These are phyloP conservation scores for Gamsiella multidivaricata DNA, from an alignment of 192 early-diverging fungal species.

Conservation along the genomic window DNA sequence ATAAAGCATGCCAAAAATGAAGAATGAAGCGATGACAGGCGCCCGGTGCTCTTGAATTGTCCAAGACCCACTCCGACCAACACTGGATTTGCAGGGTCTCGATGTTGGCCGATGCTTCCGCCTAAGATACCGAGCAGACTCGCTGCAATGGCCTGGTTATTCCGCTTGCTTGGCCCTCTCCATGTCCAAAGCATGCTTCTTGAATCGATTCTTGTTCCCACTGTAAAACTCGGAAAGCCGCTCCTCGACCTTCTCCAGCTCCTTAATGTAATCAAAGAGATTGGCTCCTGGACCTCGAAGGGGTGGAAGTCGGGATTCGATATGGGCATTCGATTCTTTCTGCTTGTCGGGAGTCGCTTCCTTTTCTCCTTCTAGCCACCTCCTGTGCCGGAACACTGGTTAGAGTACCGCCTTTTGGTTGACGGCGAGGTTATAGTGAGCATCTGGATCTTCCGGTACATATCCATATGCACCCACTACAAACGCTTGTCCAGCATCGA, in stretches of 20 bases:
- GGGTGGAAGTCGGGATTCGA: conserved; percentile 6
- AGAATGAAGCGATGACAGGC: background rate
- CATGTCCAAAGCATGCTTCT: conserved; percentile 2
- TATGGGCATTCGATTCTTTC: background rate
- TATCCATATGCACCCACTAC: conserved; percentile 6
- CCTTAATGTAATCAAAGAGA: background rate
- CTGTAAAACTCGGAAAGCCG: conserved; percentile 8
- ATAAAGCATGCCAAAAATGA: background rate
- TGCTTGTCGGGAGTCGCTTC: background rate
- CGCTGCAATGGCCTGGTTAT: conserved; percentile 16
- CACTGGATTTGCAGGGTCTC: background rate
- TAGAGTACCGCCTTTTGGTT: background rate
- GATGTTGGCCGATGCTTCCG: background rate
- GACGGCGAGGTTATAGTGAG: conserved; percentile 3
- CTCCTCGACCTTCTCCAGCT: background rate
- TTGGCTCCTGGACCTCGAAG: background rate
- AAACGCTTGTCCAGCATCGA: conserved; percentile 11
- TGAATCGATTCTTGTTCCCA: background rate
- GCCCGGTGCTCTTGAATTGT: background rate
- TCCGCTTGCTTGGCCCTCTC: conserved; percentile 7
- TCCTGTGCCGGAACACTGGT: background rate
- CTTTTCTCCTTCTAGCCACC: conserved; percentile 14
- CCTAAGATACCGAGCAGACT: conserved; percentile 10
- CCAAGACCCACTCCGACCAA: background rate
- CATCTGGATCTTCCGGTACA: background rate